Conservation (phyloP, 345 rosid genomes). For the Gossypium sturtianum region DNA sequence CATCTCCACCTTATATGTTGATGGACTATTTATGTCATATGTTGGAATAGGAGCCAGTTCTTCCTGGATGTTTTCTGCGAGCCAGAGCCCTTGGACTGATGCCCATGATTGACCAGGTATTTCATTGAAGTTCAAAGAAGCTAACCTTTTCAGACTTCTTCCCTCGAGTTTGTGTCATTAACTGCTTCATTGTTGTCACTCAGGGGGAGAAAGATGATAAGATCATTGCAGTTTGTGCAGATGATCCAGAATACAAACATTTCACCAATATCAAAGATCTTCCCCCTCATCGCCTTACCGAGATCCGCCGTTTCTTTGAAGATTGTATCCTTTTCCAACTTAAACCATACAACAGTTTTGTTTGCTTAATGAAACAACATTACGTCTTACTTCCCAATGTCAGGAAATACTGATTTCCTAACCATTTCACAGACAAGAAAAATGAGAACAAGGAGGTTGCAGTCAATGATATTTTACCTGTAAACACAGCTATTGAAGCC, state of each 20-base stretch:
- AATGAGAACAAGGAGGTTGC: conserved; percentile 98
- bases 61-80: conserved; percentile 90
- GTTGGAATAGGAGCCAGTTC: conserved; percentile 75
- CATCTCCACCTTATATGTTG: not conserved
- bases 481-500: conserved; percentile 60
- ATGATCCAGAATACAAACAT: conserved; percentile 94
- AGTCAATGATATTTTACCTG: conserved; percentile 78
- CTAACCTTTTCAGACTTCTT: not conserved
- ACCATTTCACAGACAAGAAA: conserved; percentile 64
- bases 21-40: not conserved
- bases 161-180: conserved; percentile 6
- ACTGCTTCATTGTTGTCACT: not conserved
- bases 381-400: not conserved
- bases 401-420: conserved; percentile 14
- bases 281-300: conserved; percentile 90
- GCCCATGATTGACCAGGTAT: conserved; percentile 99
- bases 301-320: conserved; percentile 93
- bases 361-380: not conserved
- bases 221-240: conserved; percentile 94
- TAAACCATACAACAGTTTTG: not conserved
- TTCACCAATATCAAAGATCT: conserved; percentile 78
- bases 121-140: not conserved
- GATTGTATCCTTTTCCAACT: conserved; percentile 56
- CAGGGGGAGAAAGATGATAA: conserved; percentile 99
- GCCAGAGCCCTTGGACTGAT: conserved; percentile 94